Evolutionary conservation across 2,329 filamentous ascomycete species (phyloP).

Genomic region (Torrubiellomyces zombiae): DNA sequence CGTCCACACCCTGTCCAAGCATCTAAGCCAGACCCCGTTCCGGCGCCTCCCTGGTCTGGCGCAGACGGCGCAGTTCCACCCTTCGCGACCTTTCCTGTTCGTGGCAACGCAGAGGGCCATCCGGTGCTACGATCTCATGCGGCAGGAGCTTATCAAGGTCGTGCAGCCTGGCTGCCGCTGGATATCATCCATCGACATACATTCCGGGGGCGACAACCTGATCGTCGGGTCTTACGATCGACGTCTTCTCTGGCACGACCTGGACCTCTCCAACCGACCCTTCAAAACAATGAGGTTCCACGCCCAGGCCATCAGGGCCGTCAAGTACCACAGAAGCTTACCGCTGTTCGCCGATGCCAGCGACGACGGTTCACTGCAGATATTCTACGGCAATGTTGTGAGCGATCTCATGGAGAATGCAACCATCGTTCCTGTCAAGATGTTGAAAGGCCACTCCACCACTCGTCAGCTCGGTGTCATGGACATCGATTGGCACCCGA

Average conservation of each 20-base stretch:
- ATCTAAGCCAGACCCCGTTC: slow-evolving; percentile 90
- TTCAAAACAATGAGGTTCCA: slow-evolving; percentile 98
- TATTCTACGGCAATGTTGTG: slow-evolving; percentile 94
- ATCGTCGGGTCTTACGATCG: slow-evolving; percentile 92
- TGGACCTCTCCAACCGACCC: slow-evolving; percentile 75
- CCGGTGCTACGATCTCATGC: slow-evolving; percentile 82
- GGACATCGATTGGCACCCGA: slow-evolving; percentile 91
- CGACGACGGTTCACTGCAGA: slow-evolving; percentile 85
- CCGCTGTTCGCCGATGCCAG: slow-evolving; percentile 89
- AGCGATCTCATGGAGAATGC: slow-evolving; percentile 92
- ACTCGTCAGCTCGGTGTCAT: slow-evolving; percentile 75
- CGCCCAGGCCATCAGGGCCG: slow-evolving; percentile 73
- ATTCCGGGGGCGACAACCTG: slow-evolving; percentile 83
- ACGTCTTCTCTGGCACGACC: slow-evolving; percentile 87
- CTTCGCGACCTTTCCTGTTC: slow-evolving; percentile 82
- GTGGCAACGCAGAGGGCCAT: slow-evolving; percentile 90
- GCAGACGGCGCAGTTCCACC: slow-evolving; percentile 89
- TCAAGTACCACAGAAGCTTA: slow-evolving; percentile 67
- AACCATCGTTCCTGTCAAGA: slow-evolving; percentile 90
- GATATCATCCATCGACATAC: slow-evolving; percentile 89
- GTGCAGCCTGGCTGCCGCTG: slow-evolving; percentile 81
- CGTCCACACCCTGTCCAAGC: slow-evolving; percentile 89
- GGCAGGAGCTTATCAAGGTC: slow-evolving; percentile 82
- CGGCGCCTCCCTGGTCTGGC: slow-evolving; percentile 56
- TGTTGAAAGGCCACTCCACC: slow-evolving; percentile 77